phyloP scores from a whole-genome alignment of 2,329 filamentous ascomycete genomes.

The Cladosporium oxysporum region DNA sequence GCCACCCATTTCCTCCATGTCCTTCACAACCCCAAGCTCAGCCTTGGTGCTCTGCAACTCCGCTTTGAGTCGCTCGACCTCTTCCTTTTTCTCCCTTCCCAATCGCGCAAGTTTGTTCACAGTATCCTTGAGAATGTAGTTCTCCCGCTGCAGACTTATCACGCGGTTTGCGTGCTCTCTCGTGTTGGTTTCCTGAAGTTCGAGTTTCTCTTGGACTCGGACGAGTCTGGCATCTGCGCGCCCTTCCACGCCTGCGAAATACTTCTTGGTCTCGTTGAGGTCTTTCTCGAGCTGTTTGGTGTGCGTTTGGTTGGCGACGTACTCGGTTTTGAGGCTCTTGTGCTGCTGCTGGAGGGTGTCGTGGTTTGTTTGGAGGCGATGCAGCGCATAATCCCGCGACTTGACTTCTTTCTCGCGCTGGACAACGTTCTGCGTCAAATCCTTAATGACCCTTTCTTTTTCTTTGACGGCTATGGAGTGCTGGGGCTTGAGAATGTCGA shows the following conservation, averaged over 20 bases:
- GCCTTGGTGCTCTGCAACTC: background rate
- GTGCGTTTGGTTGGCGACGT: too few relatives aligned
- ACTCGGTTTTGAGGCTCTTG: too few relatives aligned
- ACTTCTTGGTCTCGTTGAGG: background rate
- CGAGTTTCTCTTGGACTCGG: background rate
- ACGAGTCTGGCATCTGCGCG: background rate
- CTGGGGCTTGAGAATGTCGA: background rate
- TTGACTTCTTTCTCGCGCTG: background rate
- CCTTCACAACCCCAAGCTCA: background rate
- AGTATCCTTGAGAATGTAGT: background rate
- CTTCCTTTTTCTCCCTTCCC: background rate
- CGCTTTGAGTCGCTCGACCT: background rate
- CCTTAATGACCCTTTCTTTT: background rate
- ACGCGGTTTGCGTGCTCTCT: background rate
- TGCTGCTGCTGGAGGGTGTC: background rate
- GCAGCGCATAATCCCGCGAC: background rate
- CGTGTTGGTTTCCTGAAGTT: background rate
- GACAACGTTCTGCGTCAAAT: background rate
- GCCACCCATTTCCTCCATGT: background rate
- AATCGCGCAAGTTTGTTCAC: background rate
- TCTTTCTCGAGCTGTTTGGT: background rate
- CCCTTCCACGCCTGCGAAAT: background rate
- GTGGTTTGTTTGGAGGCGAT: too few relatives aligned
- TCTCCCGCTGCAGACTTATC: background rate
- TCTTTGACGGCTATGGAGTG: background rate